These are phyloP conservation scores for Athelia sp. DNA, from an alignment of 1,284 basidiomycete genomes.

Conservation along the genomic window DNA sequence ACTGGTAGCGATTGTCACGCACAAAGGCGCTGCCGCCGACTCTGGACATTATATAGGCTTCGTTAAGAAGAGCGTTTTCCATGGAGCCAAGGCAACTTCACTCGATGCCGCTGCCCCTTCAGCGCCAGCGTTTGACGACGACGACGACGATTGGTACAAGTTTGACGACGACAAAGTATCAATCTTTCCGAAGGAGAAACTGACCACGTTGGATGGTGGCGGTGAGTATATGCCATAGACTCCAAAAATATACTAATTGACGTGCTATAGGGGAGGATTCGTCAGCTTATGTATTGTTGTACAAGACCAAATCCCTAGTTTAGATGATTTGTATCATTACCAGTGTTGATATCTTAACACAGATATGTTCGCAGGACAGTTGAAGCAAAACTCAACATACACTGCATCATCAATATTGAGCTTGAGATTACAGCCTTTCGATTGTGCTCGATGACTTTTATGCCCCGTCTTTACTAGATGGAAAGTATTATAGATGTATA, in stretches of 20 bases:
- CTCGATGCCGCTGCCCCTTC: conserved; percentile 9
- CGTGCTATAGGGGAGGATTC: conserved; percentile 54
- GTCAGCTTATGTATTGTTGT: conserved; percentile 83
- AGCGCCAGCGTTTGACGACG: conserved; percentile 28
- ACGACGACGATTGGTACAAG: conserved; percentile 83
- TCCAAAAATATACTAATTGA: conserved; percentile 4
- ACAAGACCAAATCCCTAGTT: conserved; percentile 51
- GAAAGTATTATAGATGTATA: too few species aligned
- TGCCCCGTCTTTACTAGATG: too few species aligned
- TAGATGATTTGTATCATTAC: too few species aligned
- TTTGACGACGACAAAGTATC: conserved; percentile 92
- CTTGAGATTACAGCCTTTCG: too few species aligned
- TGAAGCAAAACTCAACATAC: too few species aligned
- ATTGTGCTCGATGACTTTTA: too few species aligned
- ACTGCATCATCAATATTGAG: too few species aligned
- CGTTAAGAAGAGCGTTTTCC: conserved; percentile 72
- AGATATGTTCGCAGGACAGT: too few species aligned
- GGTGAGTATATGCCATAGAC: conserved; percentile 37
- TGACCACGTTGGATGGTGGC: conserved; percentile 82
- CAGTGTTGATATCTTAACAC: too few species aligned
- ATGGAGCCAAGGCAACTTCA: conserved; percentile 25
- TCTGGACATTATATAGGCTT: conserved; percentile 93
- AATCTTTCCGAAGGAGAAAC: conserved; percentile 76
- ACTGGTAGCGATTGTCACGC: conserved; percentile 80
- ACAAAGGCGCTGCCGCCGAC: conserved; percentile 94